A percentile compares a stretch with the other conserved stretches of the same genome.
phyloP scores from a whole-genome alignment of 2,329 filamentous ascomycete species.

The Ceratocystis alfenasii region DNA sequence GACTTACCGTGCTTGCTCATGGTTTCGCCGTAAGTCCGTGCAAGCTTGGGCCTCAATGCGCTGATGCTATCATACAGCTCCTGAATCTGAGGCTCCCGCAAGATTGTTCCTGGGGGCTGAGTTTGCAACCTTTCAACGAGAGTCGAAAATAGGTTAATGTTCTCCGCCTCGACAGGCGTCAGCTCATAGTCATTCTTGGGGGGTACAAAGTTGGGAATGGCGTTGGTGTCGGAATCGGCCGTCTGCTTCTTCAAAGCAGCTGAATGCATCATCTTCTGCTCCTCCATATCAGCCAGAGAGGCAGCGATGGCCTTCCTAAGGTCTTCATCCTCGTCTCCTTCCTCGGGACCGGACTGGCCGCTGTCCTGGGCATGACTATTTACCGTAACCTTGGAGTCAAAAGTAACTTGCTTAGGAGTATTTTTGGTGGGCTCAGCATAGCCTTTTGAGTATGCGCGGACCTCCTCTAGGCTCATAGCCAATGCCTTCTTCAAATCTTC shows the following conservation, averaged over 20 bases:
- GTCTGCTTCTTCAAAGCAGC: constrained; percentile 68
- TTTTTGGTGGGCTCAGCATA: constrained; percentile 51
- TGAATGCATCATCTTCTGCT: constrained; percentile 86
- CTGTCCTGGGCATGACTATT: constrained; percentile 30
- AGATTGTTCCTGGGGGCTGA: constrained; percentile 85
- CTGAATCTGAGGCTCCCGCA: constrained; percentile 95
- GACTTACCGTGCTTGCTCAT: constrained; percentile 94
- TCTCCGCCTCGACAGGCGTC: constrained; percentile 85
- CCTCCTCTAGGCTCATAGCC: constrained; percentile 94
- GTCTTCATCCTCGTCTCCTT: constrained; percentile 83
- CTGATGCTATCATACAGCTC: constrained; percentile 97
- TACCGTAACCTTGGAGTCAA: constrained; percentile 23
- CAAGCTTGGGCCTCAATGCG: constrained; percentile 81
- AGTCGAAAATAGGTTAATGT: constrained; percentile 91
- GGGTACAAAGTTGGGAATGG: constrained; percentile 43
- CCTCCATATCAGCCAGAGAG: constrained; percentile 91
- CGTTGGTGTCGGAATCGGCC: constrained; percentile 33
- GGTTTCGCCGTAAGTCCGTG: constrained; percentile 90
- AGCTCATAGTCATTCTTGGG: constrained; percentile 92
- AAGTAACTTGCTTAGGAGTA: constrained; percentile 25
- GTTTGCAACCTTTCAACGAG: constrained; percentile 89
- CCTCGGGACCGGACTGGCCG: constrained; percentile 28
- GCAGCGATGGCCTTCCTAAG: constrained; percentile 91
- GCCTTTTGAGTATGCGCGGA: constrained; percentile 60
- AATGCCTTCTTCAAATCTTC: constrained; percentile 87